Evolutionary conservation across 192 early-diverging fungal species (phyloP).

Genomic region (Coemansia sp.): DNA sequence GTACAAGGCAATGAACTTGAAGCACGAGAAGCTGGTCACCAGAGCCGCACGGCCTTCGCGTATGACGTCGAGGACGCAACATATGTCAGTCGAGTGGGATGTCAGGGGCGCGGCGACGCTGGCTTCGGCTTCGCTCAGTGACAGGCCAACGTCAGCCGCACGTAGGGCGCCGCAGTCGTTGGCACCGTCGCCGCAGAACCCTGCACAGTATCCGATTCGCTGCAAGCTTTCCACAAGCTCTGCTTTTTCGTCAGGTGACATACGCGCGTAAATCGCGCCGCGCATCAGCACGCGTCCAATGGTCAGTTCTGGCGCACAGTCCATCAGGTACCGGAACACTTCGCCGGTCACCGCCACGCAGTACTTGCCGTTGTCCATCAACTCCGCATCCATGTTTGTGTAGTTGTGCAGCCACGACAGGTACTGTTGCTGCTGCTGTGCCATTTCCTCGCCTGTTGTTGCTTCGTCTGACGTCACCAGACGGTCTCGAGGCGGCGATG

Average conservation of each 20-base stretch:
- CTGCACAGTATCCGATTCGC: constrained; percentile 85
- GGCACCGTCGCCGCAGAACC: constrained; percentile 99
- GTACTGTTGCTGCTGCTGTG: constrained; percentile 48
- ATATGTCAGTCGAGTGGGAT: constrained; percentile 82
- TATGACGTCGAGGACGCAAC: constrained; percentile 89
- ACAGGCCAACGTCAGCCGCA: constrained; percentile 93
- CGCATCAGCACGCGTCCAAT: constrained; percentile 83
- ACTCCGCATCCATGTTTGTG: constrained; percentile 32
- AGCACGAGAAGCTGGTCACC: constrained; percentile 96
- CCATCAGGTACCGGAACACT: constrained; percentile 93
- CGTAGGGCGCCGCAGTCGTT: constrained; percentile 98
- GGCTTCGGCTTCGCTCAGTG: constrained; percentile 95
- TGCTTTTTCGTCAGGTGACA: constrained; percentile 99
- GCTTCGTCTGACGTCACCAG: constrained; percentile 38
- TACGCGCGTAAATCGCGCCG: constrained; percentile 90
- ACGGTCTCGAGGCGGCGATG: constrained; percentile 26
- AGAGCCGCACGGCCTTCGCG: constrained; percentile 94
- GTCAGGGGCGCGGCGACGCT: constrained; percentile 99
- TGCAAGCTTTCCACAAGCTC: constrained; percentile 89
- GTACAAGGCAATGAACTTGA: constrained; percentile 99
- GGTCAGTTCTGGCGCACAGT: constrained; percentile 62
- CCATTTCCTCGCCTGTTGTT: constrained; percentile 46
- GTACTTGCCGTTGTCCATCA: constrained; percentile 59
- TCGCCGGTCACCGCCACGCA: constrained; percentile 93
- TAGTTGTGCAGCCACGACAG: constrained; percentile 43